A percentile compares a stretch with the other conserved stretches of the same genome.
Evolutionary conservation across 371 early-diverging fungal genomes (phyloP).

Genomic region (Blakeslea trispora): DNA sequence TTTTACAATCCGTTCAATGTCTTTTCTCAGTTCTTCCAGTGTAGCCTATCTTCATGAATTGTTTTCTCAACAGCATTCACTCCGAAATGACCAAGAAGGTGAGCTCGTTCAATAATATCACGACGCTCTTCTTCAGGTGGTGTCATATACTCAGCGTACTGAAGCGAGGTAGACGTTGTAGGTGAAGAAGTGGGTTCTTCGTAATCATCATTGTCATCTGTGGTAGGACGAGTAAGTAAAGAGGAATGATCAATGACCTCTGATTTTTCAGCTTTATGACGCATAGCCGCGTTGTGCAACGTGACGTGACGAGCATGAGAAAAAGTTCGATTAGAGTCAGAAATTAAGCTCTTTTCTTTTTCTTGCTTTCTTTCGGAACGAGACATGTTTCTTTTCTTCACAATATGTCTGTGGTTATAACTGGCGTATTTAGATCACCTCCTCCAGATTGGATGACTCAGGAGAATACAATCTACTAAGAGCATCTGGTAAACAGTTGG

Average conservation of each 20-base stretch:
- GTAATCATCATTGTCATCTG: background rate
- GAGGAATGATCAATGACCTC: background rate
- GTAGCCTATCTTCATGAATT: background rate
- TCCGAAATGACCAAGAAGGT: background rate
- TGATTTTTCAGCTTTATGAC: background rate
- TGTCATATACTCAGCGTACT: background rate
- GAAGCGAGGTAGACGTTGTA: background rate
- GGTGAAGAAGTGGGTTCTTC: too few relatives aligned
- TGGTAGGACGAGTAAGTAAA: background rate
- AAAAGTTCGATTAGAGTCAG: too few relatives aligned
- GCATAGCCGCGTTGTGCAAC: background rate
- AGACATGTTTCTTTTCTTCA: background rate
- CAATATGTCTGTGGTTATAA: background rate
- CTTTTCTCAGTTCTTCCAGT: constrained; percentile 8
- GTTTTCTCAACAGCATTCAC: background rate
- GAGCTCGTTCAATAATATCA: background rate
- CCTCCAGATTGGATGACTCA: constrained; percentile 3
- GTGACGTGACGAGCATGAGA: too few relatives aligned
- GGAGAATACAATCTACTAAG: background rate
- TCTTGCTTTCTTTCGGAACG: too few relatives aligned
- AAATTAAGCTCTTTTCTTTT: too few relatives aligned
- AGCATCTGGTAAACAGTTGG: constrained; percentile 6
- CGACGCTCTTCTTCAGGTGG: background rate
- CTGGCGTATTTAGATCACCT: background rate
- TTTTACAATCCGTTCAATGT: background rate